Evolutionary conservation across 2,329 filamentous ascomycete species (phyloP).

Genomic region (Colletotrichum sansevieriae): DNA sequence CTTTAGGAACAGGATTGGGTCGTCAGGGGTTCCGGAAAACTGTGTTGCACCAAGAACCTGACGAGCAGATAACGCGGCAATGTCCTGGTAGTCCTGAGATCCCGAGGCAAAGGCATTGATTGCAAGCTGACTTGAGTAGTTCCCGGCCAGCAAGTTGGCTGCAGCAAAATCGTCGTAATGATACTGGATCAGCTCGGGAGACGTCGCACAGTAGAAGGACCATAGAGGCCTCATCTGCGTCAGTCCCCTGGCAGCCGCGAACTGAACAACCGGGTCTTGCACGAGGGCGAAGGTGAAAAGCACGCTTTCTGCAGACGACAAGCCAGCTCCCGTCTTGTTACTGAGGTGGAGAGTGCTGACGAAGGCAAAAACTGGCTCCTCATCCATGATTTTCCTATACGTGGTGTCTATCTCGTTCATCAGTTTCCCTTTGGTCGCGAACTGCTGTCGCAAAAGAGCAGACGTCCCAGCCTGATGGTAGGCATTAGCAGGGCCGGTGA

Average conservation of each 20-base stretch:
- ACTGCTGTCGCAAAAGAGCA: constrained; percentile 73
- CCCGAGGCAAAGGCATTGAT: constrained; percentile 80
- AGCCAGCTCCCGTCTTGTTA: constrained; percentile 43
- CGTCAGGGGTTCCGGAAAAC: constrained; percentile 79
- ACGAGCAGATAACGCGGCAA: constrained; percentile 81
- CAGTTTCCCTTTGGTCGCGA: constrained; percentile 76
- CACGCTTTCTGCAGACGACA: constrained; percentile 63
- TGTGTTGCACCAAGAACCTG: constrained; percentile 85
- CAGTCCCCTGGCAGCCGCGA: constrained; percentile 79
- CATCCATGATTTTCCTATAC: constrained; percentile 79
- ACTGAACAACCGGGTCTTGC: constrained; percentile 85
- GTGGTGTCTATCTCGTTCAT: constrained; percentile 74
- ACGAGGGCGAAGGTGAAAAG: constrained; percentile 83
- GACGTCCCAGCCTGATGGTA: constrained; percentile 80
- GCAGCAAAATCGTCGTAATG: constrained; percentile 81
- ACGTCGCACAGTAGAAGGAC: constrained; percentile 78
- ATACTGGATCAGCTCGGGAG: constrained; percentile 76
- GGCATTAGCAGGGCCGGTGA: constrained; percentile 77
- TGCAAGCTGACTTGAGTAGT: constrained; percentile 80
- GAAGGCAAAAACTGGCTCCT: constrained; percentile 87
- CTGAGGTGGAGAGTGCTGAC: constrained; percentile 71
- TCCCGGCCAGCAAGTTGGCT: constrained; percentile 73
- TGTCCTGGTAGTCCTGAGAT: constrained; percentile 81
- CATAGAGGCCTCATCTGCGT: constrained; percentile 85
- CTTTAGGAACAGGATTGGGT: constrained; percentile 83